phyloP scores from a whole-genome alignment of 306 rosid genomes.

The Hippophae rhamnoides region DNA sequence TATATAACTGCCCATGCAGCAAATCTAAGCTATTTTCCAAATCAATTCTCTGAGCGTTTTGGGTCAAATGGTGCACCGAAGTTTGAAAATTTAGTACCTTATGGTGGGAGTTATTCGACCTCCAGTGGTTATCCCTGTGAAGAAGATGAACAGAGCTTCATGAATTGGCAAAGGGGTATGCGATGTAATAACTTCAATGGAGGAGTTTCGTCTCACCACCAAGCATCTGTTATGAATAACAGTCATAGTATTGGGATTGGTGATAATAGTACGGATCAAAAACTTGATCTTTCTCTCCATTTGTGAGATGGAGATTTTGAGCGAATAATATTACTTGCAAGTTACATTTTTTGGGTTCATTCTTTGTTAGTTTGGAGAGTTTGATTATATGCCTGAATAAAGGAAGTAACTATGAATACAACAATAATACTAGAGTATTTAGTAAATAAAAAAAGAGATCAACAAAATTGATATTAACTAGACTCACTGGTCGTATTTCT shows the following conservation, averaged over 20 bases:
- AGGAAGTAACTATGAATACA: too few species aligned
- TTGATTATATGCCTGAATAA: background rate
- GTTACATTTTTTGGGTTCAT: background rate
- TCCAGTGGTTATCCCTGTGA: slow-evolving; percentile 10
- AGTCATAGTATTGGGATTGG: slow-evolving; percentile 20
- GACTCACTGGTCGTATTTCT: too few species aligned
- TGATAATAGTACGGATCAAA: slow-evolving; percentile 35
- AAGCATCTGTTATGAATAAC: slow-evolving; percentile 10
- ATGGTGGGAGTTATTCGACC: slow-evolving; percentile 26
- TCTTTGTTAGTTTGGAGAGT: background rate
- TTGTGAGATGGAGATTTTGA: slow-evolving; percentile 12
- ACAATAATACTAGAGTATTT: too few species aligned
- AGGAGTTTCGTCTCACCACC: slow-evolving; percentile 14
- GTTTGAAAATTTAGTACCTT: slow-evolving; percentile 29
- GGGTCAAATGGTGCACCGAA: slow-evolving; percentile 37
- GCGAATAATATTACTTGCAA: too few species aligned
- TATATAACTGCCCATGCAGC: slow-evolving; percentile 45
- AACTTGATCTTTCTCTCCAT: slow-evolving; percentile 76
- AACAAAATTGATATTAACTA: too few species aligned
- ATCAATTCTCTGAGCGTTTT: slow-evolving; percentile 29
- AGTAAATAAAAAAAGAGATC: too few species aligned
- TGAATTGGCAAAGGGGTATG: slow-evolving; percentile 37
- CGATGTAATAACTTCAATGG: slow-evolving; percentile 21
- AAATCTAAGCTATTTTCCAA: slow-evolving; percentile 31
- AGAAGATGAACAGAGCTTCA: slow-evolving; percentile 31